Base-by-base conservation (phyloP, 306 rosid species). In the Rubus idaeus region DNA sequence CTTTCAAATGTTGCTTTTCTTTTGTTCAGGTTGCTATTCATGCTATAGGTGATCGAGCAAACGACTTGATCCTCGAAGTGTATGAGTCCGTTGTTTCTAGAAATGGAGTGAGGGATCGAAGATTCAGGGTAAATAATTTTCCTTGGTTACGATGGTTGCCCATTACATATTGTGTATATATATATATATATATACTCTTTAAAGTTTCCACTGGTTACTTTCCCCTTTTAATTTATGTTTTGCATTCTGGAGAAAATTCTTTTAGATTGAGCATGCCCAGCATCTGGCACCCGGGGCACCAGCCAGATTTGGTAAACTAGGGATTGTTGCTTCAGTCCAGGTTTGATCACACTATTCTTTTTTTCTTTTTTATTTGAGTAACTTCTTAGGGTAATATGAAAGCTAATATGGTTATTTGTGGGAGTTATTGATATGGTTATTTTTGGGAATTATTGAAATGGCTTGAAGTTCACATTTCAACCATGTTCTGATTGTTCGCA, bases 211-310 rank as follows among this genome's bases (percentile, higher is more conserved):
- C 21, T 26, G 21, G 18, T 68, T 14, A 16, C 39, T 68, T 68
- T 80, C 40, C 16, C n/a, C 5, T 14, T 21, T 7, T 10, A 39
- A 52, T 65, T 69, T 69, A 61, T 61, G 58, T 63, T 47, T 58
- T 65, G 66, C 35, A 49, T 58, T 62, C 71, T 73, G 74, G 78
- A 58, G 35, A 21, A 52, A 72, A 77, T 81, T 60, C 51, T 86
- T 84, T 75, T 90, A 93, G 98, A 86, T 93, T 82, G 98, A 93
- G 86, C 98, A 93, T 75, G 93, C 94, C 21, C 98, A 93, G 83
- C 98, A 91, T 73, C 88, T 91, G 88, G 91, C 94, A 55, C 83
- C 83, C 61, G 91, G 85, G 70, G 64, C 91, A 62, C 83, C 93
- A 3, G 45, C 69, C 72, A 83, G 88, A 55, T 94, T 94, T 75